Conservation (phyloP, 1,284 basidiomycete species). For the Papiliotrema laurentii region DNA sequence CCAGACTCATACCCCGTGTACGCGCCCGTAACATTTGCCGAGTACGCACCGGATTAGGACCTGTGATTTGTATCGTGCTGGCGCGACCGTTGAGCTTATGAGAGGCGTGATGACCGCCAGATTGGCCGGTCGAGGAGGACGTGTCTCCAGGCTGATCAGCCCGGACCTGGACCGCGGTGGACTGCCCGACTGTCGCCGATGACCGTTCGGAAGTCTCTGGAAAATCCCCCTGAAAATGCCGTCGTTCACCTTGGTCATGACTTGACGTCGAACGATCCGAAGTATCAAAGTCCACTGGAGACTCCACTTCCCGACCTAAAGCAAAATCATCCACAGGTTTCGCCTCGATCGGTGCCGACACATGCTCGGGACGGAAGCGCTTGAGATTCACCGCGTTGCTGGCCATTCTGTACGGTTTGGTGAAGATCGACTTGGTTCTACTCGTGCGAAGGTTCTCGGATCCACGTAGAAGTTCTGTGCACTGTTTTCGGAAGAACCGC, state of each 20-base stretch:
- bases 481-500: constrained; percentile 27
- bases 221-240: no score
- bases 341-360: constrained; percentile 7
- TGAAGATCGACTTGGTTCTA: constrained; percentile 15
- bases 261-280: neutral
- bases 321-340: constrained; percentile 1
- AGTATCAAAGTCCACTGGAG: neutral
- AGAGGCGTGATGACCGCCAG: neutral
- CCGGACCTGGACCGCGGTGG: no score
- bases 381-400: neutral
- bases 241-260: no score
- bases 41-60: neutral
- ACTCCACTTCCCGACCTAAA: neutral
- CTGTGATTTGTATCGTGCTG: neutral
- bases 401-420: neutral
- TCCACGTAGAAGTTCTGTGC: constrained; percentile 23
- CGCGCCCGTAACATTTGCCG: neutral
- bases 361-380: neutral
- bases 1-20: no score
- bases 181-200: neutral
- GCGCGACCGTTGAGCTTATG: neutral
- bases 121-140: neutral
- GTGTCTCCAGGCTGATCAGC: neutral
- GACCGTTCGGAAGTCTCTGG: neutral
- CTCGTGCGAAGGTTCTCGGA: constrained; percentile 4